Evolutionary conservation across 2,329 filamentous ascomycete genomes (phyloP).

Genomic region (Domatiomyces catenatus): DNA sequence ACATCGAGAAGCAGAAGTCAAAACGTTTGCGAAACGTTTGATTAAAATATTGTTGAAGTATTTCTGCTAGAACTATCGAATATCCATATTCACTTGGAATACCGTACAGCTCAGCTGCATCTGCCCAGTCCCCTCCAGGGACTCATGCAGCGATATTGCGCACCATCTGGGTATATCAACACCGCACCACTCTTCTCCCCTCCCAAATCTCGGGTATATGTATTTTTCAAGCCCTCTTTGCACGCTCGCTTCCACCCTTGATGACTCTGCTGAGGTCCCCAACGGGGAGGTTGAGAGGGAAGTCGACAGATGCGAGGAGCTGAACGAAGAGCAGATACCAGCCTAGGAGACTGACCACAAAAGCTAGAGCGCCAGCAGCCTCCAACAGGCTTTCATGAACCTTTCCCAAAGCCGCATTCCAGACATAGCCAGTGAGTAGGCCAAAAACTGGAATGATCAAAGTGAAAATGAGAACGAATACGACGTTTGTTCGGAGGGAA

Average conservation of each 20-base stretch:
- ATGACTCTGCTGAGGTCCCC: conserved; percentile 40
- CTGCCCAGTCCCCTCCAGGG: too few relatives aligned
- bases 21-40: not conserved
- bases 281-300: conserved; percentile 41
- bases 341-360: conserved; percentile 36
- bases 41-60: not conserved
- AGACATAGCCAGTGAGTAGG: conserved; percentile 37
- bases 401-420: conserved; percentile 6
- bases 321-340: conserved; percentile 45
- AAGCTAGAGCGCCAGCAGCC: conserved; percentile 35
- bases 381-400: conserved; percentile 6
- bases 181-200: not conserved
- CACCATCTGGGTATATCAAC: not conserved
- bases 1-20: not conserved
- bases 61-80: not conserved
- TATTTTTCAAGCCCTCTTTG: conserved; percentile 8
- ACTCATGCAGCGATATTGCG: not conserved
- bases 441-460: conserved; percentile 44
- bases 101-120: too few relatives aligned
- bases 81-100: not conserved
- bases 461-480: conserved; percentile 56
- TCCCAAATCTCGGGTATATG: not conserved
- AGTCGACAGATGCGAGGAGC: conserved; percentile 41
- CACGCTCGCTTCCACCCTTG: conserved; percentile 16
- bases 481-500: conserved; percentile 54